phyloP scores from a whole-genome alignment of 1,284 basidiomycete genomes.

The Hemileia vastatrix region DNA sequence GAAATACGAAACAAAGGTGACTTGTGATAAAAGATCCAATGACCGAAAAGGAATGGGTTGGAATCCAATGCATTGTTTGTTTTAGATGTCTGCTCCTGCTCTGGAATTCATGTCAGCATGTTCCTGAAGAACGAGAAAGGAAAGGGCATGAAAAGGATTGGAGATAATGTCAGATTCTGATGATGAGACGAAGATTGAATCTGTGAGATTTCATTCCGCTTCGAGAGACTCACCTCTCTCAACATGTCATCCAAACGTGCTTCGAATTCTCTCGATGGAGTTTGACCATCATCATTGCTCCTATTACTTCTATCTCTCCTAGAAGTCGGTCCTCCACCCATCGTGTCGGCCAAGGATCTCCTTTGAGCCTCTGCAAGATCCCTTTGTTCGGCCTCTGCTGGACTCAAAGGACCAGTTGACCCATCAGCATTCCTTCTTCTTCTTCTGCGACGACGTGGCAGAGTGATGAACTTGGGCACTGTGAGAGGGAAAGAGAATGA shows the following conservation, averaged over 20 bases:
- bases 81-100: too few species aligned
- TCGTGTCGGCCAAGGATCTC: conserved; percentile 31
- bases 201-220: too few species aligned
- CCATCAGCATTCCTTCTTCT: conserved; percentile 31
- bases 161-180: too few species aligned
- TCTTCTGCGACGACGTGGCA: conserved; percentile 38
- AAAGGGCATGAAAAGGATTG: too few species aligned
- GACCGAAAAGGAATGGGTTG: too few species aligned
- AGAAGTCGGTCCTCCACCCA: background rate
- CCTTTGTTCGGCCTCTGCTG: conserved; percentile 31
- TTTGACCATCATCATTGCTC: background rate
- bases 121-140: too few species aligned
- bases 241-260: background rate
- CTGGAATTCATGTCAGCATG: too few species aligned
- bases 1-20: too few species aligned
- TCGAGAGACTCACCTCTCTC: background rate
- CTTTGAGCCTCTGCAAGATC: conserved; percentile 38
- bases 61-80: too few species aligned
- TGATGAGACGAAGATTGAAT: too few species aligned
- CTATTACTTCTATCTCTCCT: background rate
- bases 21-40: too few species aligned
- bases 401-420: conserved; percentile 11
- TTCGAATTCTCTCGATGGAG: background rate
- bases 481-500: background rate
- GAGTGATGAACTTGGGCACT: conserved; percentile 43